These are phyloP conservation scores for Phymatotrichopsis omnivora DNA, from an alignment of 2,329 filamentous ascomycete species.

Conservation along the genomic window DNA sequence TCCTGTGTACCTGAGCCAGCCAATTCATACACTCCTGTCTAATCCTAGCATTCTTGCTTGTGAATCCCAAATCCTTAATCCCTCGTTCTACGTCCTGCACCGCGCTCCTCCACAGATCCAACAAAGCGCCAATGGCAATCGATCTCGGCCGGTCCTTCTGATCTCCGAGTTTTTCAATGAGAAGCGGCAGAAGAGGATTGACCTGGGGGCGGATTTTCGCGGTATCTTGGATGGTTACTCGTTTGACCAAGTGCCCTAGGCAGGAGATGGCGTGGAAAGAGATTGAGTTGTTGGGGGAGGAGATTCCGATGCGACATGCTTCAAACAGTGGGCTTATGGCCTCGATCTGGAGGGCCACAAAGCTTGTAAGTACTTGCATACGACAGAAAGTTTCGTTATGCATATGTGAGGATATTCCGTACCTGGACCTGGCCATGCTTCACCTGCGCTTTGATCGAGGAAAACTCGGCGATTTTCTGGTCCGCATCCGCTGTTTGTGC, in stretches of 20 bases:
- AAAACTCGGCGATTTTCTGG: conserved; percentile 27
- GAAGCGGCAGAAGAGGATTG: conserved; percentile 58
- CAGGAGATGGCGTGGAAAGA: conserved; percentile 78
- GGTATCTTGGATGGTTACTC: conserved; percentile 74
- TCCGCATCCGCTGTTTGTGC: conserved; percentile 26
- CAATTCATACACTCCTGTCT: conserved; percentile 80
- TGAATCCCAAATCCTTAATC: conserved; percentile 67
- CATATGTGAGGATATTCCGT: background rate
- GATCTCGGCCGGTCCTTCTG: conserved; percentile 73
- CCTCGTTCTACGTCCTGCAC: conserved; percentile 67
- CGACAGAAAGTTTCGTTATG: conserved; percentile 1
- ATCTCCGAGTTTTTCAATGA: conserved; percentile 80
- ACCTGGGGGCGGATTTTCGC: conserved; percentile 61
- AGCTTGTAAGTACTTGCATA: background rate
- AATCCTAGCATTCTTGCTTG: conserved; percentile 68
- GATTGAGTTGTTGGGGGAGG: conserved; percentile 65
- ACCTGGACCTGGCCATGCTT: conserved; percentile 27
- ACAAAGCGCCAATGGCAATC: conserved; percentile 63
- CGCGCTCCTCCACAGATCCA: conserved; percentile 62
- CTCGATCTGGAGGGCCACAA: conserved; percentile 18
- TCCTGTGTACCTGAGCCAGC: conserved; percentile 61
- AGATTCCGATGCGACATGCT: conserved; percentile 62
- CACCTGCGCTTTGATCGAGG: conserved; percentile 26
- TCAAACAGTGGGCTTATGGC: conserved; percentile 69
- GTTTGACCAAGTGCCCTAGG: conserved; percentile 76